Conservation (phyloP, 1,139 yeast species). For the Tardiomyces blankii region DNA sequence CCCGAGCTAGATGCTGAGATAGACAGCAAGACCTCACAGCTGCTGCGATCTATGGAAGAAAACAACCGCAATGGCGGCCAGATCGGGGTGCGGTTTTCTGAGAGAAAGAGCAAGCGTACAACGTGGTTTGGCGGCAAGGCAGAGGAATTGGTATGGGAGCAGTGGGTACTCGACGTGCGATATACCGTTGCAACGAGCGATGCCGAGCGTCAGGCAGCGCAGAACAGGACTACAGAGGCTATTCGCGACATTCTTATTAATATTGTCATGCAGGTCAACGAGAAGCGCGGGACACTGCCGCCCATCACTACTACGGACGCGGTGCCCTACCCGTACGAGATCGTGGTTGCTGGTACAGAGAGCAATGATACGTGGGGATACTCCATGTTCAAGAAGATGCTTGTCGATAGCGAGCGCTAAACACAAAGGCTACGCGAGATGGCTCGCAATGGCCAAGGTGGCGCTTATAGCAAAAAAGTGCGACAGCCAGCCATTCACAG, state of each 20-base stretch:
- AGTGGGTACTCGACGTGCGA: constrained; percentile 33
- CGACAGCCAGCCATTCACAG: constrained; percentile 11
- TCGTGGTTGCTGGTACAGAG: constrained; percentile 21
- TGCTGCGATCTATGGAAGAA: constrained; percentile 14
- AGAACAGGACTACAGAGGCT: constrained; percentile 5
- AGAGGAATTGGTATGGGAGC: constrained; percentile 38
- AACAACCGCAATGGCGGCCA: not conserved
- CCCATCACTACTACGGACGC: constrained; percentile 58
- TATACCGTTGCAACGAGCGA: constrained; percentile 20
- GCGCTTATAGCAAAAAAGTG: too few species aligned
- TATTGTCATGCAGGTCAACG: constrained; percentile 42
- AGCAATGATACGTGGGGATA: constrained; percentile 21
- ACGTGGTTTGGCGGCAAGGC: constrained; percentile 33
- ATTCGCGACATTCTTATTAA: constrained; percentile 28
- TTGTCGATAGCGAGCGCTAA: not conserved
- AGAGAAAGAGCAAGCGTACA: constrained; percentile 22
- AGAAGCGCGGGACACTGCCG: constrained; percentile 57
- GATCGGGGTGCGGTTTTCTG: constrained; percentile 26
- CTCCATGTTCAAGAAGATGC: constrained; percentile 22
- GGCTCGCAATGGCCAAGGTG: too few species aligned
- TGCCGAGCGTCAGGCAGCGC: constrained; percentile 9
- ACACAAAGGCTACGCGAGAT: too few species aligned
- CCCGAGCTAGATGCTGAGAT: constrained; percentile 20
- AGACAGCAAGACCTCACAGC: constrained; percentile 18
- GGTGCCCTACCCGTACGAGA: constrained; percentile 55